phyloP scores from a whole-genome alignment of 306 rosid species.

The Trichosanthes cucumerina region DNA sequence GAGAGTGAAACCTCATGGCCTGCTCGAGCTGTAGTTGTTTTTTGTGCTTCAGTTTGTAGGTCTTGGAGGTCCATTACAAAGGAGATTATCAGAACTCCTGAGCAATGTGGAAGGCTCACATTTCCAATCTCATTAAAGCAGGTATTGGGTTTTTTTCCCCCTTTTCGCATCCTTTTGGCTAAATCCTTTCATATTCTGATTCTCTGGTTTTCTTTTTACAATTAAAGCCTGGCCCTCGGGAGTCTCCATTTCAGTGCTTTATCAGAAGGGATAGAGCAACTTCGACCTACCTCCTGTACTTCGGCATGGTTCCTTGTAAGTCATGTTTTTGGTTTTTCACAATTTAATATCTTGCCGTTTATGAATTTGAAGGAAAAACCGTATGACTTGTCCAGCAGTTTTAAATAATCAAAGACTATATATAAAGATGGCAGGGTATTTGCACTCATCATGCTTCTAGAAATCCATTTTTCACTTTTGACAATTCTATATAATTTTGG shows the following conservation, averaged over 20 bases:
- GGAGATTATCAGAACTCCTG: slow-evolving; percentile 74
- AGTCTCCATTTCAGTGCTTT: slow-evolving; percentile 68
- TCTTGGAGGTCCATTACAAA: slow-evolving; percentile 61
- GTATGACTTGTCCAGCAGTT: neutral
- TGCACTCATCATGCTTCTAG: neutral
- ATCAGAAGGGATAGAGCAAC: slow-evolving; percentile 73
- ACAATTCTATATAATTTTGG: neutral
- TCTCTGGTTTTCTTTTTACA: slow-evolving; percentile 15
- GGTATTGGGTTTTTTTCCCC: slow-evolving; percentile 26
- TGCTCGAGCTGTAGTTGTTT: slow-evolving; percentile 45
- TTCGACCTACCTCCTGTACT: slow-evolving; percentile 52
- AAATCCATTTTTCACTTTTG: slow-evolving; percentile 13
- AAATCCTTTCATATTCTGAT: neutral
- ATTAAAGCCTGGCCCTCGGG: slow-evolving; percentile 81
- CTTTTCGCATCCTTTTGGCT: neutral
- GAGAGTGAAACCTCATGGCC: slow-evolving; percentile 78
- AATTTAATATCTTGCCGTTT: neutral
- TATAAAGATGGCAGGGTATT: neutral
- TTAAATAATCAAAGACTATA: neutral
- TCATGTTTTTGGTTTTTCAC: neutral
- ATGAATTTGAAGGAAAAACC: neutral
- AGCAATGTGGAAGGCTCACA: slow-evolving; percentile 72
- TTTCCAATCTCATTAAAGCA: slow-evolving; percentile 92
- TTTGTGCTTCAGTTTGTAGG: slow-evolving; percentile 77
- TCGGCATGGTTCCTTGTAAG: slow-evolving; percentile 78